These are phyloP conservation scores for Coriolopsis trogii DNA, from an alignment of 1,284 basidiomycete genomes.

Conservation along the genomic window DNA sequence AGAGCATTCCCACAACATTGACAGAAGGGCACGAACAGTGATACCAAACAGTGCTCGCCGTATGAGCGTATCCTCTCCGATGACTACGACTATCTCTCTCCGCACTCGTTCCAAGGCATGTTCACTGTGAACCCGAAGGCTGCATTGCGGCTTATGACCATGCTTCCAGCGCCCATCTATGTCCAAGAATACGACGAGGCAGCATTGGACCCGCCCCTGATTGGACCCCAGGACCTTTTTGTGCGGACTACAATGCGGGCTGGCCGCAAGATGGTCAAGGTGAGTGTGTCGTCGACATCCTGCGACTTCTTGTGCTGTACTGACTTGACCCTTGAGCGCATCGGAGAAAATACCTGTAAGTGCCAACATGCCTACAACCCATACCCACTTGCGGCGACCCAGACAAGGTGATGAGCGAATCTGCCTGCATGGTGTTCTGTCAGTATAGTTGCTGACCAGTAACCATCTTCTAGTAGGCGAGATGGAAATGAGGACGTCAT, in stretches of 20 bases:
- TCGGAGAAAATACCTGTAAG: constrained; percentile 14
- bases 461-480: too few relatives aligned
- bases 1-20: background rate
- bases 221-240: constrained; percentile 17
- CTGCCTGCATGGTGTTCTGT: too few relatives aligned
- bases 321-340: constrained; percentile 2
- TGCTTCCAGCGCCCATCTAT: background rate
- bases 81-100: constrained; percentile 16
- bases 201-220: constrained; percentile 14
- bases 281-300: background rate
- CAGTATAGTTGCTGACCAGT: too few relatives aligned
- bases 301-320: background rate
- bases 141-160: background rate
- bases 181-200: constrained; percentile 22
- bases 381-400: too few relatives aligned
- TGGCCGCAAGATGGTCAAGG: background rate
- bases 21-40: background rate
- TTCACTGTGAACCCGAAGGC: background rate
- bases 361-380: constrained; percentile 26
- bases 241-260: constrained; percentile 6
- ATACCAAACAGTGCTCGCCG: constrained; percentile 5
- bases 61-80: constrained; percentile 26
- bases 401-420: background rate
- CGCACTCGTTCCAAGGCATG: constrained; percentile 16
- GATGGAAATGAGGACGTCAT: constrained; percentile 11